These are phyloP conservation scores for Globisporangium ultimum DNA, from an alignment of 352 stramenopile species.

Conservation along the genomic window DNA sequence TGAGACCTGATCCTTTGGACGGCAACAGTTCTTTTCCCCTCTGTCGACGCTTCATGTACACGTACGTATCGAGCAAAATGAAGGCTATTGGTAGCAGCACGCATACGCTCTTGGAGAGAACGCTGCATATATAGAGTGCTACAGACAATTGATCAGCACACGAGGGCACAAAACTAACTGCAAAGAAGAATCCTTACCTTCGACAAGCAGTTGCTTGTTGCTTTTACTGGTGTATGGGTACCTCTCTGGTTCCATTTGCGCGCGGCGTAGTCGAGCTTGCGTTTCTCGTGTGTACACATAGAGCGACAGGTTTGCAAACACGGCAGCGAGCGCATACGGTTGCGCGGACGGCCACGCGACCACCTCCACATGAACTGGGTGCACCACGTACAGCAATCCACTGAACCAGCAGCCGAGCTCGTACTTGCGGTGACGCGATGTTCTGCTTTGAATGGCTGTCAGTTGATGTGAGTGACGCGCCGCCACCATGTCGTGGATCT, in stretches of 20 bases:
- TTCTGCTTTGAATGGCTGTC: too few species aligned
- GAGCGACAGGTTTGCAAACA: conserved; percentile 50
- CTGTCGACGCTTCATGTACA: too few species aligned
- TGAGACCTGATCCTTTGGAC: not conserved
- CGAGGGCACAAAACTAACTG: not conserved
- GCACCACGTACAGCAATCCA: conserved; percentile 46
- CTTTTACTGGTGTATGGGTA: not conserved
- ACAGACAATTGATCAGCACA: not conserved
- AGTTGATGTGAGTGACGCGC: too few species aligned
- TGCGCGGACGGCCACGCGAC: conserved; percentile 68
- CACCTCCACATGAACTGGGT: conserved; percentile 66
- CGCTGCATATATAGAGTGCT: conserved; percentile 12
- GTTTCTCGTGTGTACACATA: conserved; percentile 19
- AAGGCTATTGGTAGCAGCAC: conserved; percentile 9
- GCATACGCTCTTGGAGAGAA: conserved; percentile 10
- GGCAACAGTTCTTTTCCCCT: too few species aligned
- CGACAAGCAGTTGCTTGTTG: not conserved
- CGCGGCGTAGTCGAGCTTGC: not conserved
- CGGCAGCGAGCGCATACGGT: conserved; percentile 50
- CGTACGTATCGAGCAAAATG: conserved; percentile 1
- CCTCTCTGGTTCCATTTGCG: too few species aligned
- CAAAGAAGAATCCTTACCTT: not conserved
- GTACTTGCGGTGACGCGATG: too few species aligned
- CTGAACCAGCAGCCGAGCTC: conserved; percentile 33
- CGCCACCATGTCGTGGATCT: conserved; percentile 11